A percentile compares a stretch with the other conserved stretches of the same genome.
Evolutionary conservation across 306 rosid genomes (phyloP).

Genomic region (Lathyrus sativus): DNA sequence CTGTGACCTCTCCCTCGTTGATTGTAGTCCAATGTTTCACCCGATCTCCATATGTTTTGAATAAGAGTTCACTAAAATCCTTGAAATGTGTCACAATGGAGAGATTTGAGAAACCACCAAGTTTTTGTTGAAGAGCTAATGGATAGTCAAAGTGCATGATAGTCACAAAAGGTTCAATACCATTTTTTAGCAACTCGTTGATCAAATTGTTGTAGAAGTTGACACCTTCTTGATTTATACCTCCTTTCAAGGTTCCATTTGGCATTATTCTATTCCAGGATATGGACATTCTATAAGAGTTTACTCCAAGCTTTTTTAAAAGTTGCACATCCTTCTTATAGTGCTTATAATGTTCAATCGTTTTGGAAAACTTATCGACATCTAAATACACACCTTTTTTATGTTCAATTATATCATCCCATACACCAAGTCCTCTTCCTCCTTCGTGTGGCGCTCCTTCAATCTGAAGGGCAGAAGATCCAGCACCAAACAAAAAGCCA

Average conservation of each 20-base stretch:
- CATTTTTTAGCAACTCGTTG: too few relatives aligned
- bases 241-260: constrained; percentile 42
- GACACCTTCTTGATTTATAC: background rate
- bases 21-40: constrained; percentile 52
- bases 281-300: constrained; percentile 41
- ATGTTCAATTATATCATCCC: too few relatives aligned
- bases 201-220: constrained; percentile 43
- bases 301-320: constrained; percentile 41
- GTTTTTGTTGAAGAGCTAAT: constrained; percentile 7
- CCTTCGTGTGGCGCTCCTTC: too few relatives aligned
- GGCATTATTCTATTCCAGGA: constrained; percentile 47
- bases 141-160: too few relatives aligned
- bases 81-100: too few relatives aligned
- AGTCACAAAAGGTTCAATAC: too few relatives aligned
- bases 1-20: constrained; percentile 42
- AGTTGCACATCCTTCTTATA: constrained; percentile 44
- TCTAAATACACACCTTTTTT: too few relatives aligned
- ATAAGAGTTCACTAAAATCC: too few relatives aligned
- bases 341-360: constrained; percentile 35
- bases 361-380: constrained; percentile 9
- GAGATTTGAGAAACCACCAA: too few relatives aligned
- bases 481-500: too few relatives aligned
- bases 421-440: too few relatives aligned
- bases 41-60: constrained; percentile 50
- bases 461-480: too few relatives aligned